Base-by-base conservation (phyloP, 306 rosid genomes). In the Amphicarpaea edgeworthii region DNA sequence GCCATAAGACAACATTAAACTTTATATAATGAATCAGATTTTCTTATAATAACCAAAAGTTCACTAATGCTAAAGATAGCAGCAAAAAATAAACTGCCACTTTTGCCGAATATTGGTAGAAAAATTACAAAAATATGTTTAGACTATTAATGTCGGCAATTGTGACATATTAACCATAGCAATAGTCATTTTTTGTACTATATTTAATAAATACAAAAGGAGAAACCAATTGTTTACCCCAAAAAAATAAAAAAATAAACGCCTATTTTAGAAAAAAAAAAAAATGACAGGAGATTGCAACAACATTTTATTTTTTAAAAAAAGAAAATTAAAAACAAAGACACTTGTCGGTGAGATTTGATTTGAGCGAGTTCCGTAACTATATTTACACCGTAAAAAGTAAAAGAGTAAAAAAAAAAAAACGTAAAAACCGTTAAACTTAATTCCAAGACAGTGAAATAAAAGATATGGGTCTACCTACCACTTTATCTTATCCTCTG, bases 361-460 rank as follows among this genome's bases (percentile, higher is more conserved):
- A 5, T 12, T 14, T 55, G 1, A 30, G 76, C 57, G 57, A 70
- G 54, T 68, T 16, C 43, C n/a, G 1, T 23, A 20, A 65, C 70
- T 53, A 30, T 12, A 50, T 8, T 24, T 55, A 10, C 37, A 2
- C 24, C 40, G 79, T 21, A 73, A 53, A 73, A 42, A 45, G 77
- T 70, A 75, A 68, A 28, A 6, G 47, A 37, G 46, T 28, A 28
- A 30, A 24, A 11, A 17, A 28, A 30, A 24, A 11, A 17, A 64
- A 72, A 2, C 24, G 21, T 50, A 47, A 76, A 84, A 85, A 89
- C 95, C 78, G 96, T 89, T 86, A 83, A 68, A 76, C 32, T 28
- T 28, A 28, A 28, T 85, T 76, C 76, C 32, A 7, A 58, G 41
- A 77, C 79, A 38, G 75, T 72, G 66, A 64, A 26, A 23, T 23